These are phyloP conservation scores for Xylariaceae sp. DNA, from an alignment of 2,329 filamentous ascomycete genomes.

Conservation along the genomic window DNA sequence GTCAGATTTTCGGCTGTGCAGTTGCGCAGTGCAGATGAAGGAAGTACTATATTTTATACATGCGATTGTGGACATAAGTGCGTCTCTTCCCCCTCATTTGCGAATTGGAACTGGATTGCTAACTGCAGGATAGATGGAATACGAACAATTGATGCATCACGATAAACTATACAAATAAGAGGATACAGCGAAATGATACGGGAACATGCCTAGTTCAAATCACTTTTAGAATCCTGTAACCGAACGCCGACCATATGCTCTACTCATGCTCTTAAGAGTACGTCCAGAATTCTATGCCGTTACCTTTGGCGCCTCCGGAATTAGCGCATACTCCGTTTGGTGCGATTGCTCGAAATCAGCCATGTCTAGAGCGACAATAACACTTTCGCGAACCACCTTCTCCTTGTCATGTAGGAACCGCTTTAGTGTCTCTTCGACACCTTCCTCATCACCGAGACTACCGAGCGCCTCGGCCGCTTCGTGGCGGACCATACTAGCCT, in stretches of 20 bases:
- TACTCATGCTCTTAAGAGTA: constrained; percentile 14
- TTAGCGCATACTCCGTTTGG: constrained; percentile 88
- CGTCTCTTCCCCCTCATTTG: constrained; percentile 39
- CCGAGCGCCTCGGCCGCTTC: constrained; percentile 97
- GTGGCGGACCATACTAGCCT: constrained; percentile 96
- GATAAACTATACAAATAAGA: background rate
- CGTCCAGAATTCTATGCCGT: constrained; percentile 35
- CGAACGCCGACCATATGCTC: constrained; percentile 32
- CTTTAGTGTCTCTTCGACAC: constrained; percentile 85
- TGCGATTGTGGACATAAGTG: constrained; percentile 86
- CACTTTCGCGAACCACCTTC: constrained; percentile 91
- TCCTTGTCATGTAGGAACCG: constrained; percentile 89
- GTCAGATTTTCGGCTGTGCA: constrained; percentile 88
- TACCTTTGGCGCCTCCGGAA: constrained; percentile 67
- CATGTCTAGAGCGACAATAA: constrained; percentile 96
- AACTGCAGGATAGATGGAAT: constrained; percentile 47
- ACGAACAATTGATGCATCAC: constrained; percentile 55
- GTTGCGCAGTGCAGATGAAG: constrained; percentile 91
- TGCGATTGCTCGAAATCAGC: constrained; percentile 93
- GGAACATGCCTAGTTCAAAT: constrained; percentile 19
- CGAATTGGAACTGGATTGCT: constrained; percentile 9
- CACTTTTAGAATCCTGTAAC: constrained; percentile 33
- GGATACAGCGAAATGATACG: background rate
- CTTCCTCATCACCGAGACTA: constrained; percentile 90
- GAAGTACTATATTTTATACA: constrained; percentile 87